These are phyloP conservation scores for Kazachstania sp. DNA, from an alignment of 1,139 yeast genomes.

Conservation along the genomic window DNA sequence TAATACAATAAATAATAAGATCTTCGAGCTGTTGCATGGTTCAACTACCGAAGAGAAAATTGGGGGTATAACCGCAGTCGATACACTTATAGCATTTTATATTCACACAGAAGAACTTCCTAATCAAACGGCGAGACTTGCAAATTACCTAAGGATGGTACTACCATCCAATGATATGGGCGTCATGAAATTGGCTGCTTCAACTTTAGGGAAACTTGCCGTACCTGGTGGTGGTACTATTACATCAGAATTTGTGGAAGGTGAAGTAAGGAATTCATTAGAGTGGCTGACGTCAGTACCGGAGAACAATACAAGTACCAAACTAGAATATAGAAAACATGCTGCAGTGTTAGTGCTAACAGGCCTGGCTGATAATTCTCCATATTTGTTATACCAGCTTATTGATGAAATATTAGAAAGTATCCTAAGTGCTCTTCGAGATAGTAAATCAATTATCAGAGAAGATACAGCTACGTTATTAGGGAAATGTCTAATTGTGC, in stretches of 20 bases:
- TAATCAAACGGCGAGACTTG: conserved; percentile 81
- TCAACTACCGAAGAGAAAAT: conserved; percentile 63
- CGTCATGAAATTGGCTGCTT: conserved; percentile 81
- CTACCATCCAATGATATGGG: conserved; percentile 76
- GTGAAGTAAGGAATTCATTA: conserved; percentile 79
- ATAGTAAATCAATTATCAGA: conserved; percentile 64
- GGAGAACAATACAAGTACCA: conserved; percentile 43
- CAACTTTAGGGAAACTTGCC: conserved; percentile 79
- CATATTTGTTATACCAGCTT: conserved; percentile 71
- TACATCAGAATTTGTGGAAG: conserved; percentile 88
- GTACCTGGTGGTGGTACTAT: conserved; percentile 84
- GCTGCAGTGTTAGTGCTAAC: conserved; percentile 82
- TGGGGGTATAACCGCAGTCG: conserved; percentile 89
- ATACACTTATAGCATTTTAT: conserved; percentile 75
- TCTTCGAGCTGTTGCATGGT: conserved; percentile 76
- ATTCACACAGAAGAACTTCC: conserved; percentile 71
- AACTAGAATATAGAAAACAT: conserved; percentile 77
- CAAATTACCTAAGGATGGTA: conserved; percentile 74
- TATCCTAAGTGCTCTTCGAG: conserved; percentile 82
- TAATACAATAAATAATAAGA: conserved; percentile 78
- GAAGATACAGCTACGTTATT: conserved; percentile 79
- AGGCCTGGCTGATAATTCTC: conserved; percentile 80
- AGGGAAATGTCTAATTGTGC: conserved; percentile 66
- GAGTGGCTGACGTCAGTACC: conserved; percentile 71
- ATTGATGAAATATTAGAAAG: conserved; percentile 72